A percentile compares a stretch with the other conserved stretches of the same genome.
These are phyloP conservation scores for Flaveria bidentis DNA, from an alignment of 129 eudicot genomes.

Conservation along the genomic window DNA sequence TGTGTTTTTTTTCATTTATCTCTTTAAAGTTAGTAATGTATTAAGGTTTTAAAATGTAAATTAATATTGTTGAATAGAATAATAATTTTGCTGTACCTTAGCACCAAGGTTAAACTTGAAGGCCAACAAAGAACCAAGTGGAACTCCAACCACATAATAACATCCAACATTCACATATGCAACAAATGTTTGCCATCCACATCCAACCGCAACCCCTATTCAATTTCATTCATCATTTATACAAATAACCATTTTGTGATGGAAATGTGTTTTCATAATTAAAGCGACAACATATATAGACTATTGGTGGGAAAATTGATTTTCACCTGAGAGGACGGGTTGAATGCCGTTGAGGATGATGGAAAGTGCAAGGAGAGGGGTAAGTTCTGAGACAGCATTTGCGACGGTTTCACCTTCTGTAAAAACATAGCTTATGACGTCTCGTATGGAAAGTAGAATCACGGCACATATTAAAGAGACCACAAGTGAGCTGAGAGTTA, in stretches of 20 bases:
- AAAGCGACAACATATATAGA: neutral
- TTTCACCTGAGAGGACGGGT: conserved; percentile 54
- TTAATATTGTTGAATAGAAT: no score
- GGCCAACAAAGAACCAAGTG: conserved; percentile 50
- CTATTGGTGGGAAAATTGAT: neutral
- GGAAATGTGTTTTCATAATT: neutral
- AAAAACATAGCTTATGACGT: conserved; percentile 47
- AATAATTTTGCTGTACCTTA: conserved; percentile 34
- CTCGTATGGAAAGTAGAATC: conserved; percentile 34
- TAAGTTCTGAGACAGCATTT: conserved; percentile 47
- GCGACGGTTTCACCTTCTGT: conserved; percentile 49
- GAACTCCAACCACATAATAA: conserved; percentile 63
- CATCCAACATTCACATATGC: conserved; percentile 71
- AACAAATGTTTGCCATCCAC: conserved; percentile 76
- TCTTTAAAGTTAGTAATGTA: no score
- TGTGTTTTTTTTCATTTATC: no score
- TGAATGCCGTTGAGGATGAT: conserved; percentile 52
- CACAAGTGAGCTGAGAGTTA: conserved; percentile 40
- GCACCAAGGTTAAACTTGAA: conserved; percentile 53
- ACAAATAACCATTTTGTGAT: no score
- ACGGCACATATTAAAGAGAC: conserved; percentile 42
- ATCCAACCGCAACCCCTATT: conserved; percentile 70
- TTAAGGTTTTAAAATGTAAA: no score
- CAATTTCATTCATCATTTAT: no score
- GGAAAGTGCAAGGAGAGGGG: conserved; percentile 45